A percentile compares a stretch with the other conserved stretches of the same genome.
Evolutionary conservation across 257 asterid species (phyloP).

Genomic region (Striga asiatica): DNA sequence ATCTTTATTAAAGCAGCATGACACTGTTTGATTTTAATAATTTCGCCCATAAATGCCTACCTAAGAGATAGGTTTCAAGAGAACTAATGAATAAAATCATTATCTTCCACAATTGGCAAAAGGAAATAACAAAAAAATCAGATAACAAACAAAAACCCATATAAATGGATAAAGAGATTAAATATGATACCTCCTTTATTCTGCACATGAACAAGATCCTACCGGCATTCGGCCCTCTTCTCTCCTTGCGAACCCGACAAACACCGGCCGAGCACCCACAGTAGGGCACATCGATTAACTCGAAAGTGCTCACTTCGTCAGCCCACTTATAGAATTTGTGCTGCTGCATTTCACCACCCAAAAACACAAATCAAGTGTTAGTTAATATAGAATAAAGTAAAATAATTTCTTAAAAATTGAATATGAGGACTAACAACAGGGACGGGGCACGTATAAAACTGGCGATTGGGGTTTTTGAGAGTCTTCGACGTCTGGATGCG

Average conservation of each 20-base stretch:
- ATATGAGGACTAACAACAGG: constrained; percentile 13
- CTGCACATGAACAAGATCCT: constrained; percentile 32
- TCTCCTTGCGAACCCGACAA: constrained; percentile 29
- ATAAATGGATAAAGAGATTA: neutral
- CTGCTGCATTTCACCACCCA: constrained; percentile 12
- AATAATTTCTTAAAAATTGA: neutral
- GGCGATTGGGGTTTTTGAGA: constrained; percentile 4
- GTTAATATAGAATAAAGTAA: neutral
- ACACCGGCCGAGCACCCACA: constrained; percentile 38
- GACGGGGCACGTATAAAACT: constrained; percentile 15
- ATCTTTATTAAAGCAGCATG: neutral
- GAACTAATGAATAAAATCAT: neutral
- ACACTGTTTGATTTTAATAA: neutral
- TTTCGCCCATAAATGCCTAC: neutral
- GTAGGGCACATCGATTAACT: constrained; percentile 26
- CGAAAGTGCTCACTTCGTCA: constrained; percentile 19
- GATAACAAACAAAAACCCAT: neutral
- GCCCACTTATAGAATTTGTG: constrained; percentile 34
- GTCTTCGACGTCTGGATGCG: neutral
- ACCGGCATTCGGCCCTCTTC: constrained; percentile 24
- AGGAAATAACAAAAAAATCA: neutral
- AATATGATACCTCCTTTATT: constrained; percentile 27
- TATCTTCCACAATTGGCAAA: neutral
- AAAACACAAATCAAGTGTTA: neutral
- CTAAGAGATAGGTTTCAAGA: neutral